These are phyloP conservation scores for Furculomyces boomerangus DNA, from an alignment of 371 early-diverging fungal species.

Conservation along the genomic window DNA sequence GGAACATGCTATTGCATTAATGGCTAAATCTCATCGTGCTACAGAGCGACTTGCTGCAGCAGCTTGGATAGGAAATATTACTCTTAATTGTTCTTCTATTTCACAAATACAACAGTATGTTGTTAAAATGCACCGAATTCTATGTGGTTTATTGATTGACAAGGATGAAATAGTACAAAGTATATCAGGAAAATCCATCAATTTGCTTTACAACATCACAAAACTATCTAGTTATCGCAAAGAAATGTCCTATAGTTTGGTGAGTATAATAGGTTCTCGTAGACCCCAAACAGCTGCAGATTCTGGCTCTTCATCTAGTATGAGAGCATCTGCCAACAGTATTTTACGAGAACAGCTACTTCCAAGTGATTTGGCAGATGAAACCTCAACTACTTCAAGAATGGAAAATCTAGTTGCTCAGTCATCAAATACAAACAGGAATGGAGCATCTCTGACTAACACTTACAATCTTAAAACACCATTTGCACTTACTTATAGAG, in stretches of 20 bases:
- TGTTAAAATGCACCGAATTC: neutral
- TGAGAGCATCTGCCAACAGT: no score
- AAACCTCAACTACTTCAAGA: no score
- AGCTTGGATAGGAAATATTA: neutral
- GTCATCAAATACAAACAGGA: no score
- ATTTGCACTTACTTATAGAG: constrained; percentile 43
- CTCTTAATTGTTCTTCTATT: neutral
- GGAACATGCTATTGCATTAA: neutral
- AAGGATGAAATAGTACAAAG: neutral
- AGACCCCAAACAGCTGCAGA: neutral
- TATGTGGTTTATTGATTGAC: neutral
- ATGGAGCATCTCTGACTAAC: neutral
- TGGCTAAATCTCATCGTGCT: neutral
- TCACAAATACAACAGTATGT: neutral
- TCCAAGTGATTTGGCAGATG: no score
- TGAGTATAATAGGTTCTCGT: neutral
- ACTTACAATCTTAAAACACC: neutral
- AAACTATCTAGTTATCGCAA: neutral
- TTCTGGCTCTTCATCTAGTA: neutral
- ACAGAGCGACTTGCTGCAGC: constrained; percentile 3
- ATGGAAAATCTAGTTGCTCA: no score
- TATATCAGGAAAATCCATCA: neutral
- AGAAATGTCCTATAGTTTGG: neutral
- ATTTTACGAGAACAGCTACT: neutral
- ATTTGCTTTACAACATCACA: neutral